Evolutionary conservation across 1,284 basidiomycete species (phyloP), one percentile per base, ranked within the genome.

Genomic region (Termitomyces sp.): DNA sequence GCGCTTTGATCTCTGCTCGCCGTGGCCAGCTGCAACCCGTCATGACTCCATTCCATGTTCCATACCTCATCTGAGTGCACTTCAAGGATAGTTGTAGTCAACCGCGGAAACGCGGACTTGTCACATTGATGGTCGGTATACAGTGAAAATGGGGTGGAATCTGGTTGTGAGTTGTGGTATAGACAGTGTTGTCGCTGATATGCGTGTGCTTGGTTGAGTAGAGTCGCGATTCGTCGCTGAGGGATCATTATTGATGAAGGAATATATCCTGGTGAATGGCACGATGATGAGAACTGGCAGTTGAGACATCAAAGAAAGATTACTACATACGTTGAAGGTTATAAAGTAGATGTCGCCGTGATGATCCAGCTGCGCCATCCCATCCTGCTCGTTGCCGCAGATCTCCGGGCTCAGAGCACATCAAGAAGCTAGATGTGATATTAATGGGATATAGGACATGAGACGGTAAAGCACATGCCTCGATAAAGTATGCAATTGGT

Each of bases 21-120:
- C 57, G 87, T 94, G 13, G 95, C 97, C 34, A 99, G 77, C 62
- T 81, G 85, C 44, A 72, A 72, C 3, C 97, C 96, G 65, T 88
- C 85, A 62, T 93, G 91, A 67, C 93, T 97, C 91, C 95, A 99
- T 65, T 88, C 88, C 56, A 98, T 72, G 63, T 90, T 85, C 95
- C 96, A 99, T 11, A 99, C 93, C 68, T 99, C 93, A 65, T 97
- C 92, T 11, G 77, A 79, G 69, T 99, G 96, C 30, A 87, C 90
- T 38, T 85, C 79, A 44, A 98, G 73, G 38, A 94, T 86, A 21
- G 88, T 86, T 1, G 92, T 93, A 7, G 90, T 93, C 26, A 87
- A 75, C 28, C 82, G 81, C 10, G 96, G 96, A 72, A 99, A 98
- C 37, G 81, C 79, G 40, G 81, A 79, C 63, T 86, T 81, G 57